These are phyloP conservation scores for Leucoagaricus sp. DNA, from an alignment of 1,284 basidiomycete genomes.

Conservation along the genomic window DNA sequence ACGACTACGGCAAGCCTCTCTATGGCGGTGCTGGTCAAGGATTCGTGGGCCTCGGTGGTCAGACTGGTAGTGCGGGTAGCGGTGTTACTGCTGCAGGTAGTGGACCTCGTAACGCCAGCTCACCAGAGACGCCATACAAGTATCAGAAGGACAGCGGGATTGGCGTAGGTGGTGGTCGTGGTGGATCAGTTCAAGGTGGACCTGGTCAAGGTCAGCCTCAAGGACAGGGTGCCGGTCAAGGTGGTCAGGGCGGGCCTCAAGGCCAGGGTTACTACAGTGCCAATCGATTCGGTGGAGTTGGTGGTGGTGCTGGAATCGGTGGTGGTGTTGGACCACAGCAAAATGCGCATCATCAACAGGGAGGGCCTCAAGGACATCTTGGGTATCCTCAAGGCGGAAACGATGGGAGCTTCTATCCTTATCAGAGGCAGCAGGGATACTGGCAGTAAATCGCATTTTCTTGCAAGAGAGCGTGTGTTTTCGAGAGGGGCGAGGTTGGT, in stretches of 20 bases:
- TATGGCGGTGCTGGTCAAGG: slow-evolving; percentile 59
- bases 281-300: slow-evolving; percentile 53
- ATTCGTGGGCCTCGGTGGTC: slow-evolving; percentile 64
- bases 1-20: slow-evolving; percentile 66
- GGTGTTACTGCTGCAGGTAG: slow-evolving; percentile 37
- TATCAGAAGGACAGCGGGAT: slow-evolving; percentile 63
- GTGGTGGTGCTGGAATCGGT: slow-evolving; percentile 28
- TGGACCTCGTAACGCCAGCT: slow-evolving; percentile 46
- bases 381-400: slow-evolving; percentile 65
- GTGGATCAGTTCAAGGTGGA: slow-evolving; percentile 42
- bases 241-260: slow-evolving; percentile 38
- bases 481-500: slow-evolving; percentile 4
- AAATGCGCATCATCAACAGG: slow-evolving; percentile 48
- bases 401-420: slow-evolving; percentile 67
- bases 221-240: slow-evolving; percentile 40
- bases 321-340: slow-evolving; percentile 45
- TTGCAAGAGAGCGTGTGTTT: neutral
- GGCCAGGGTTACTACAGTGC: slow-evolving; percentile 60
- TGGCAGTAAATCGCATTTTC: slow-evolving; percentile 73
- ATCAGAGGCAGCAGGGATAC: slow-evolving; percentile 68
- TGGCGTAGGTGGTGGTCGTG: slow-evolving; percentile 40
- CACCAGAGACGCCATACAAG: slow-evolving; percentile 74
- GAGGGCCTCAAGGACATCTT: slow-evolving; percentile 59
- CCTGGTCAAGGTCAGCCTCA: slow-evolving; percentile 32
- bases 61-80: slow-evolving; percentile 49